A percentile compares a stretch with the other conserved stretches of the same genome.
Conservation (phyloP, 345 rosid species). For the Theobroma cacao region DNA sequence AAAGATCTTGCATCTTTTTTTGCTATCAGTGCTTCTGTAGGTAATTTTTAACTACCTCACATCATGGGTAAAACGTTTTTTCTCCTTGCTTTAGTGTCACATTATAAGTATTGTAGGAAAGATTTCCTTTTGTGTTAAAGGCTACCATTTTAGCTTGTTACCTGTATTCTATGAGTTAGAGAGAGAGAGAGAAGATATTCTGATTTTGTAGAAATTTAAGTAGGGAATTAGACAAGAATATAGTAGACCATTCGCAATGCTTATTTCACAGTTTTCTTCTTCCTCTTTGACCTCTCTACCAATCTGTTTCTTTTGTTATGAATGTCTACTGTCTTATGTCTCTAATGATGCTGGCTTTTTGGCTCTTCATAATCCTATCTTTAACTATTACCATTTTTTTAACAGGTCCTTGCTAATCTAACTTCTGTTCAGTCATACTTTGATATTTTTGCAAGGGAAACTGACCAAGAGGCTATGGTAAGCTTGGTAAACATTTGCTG, state of each 20-base stretch:
- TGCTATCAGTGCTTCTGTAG: neutral
- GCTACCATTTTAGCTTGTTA: neutral
- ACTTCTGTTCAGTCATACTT: constrained; percentile 68
- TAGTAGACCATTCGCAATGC: neutral
- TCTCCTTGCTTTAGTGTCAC: neutral
- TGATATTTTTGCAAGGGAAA: constrained; percentile 50
- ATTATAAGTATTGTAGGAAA: neutral
- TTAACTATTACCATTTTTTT: constrained; percentile 2
- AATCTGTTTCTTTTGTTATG: neutral
- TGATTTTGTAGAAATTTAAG: neutral
- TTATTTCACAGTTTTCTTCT: neutral
- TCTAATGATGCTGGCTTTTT: neutral
- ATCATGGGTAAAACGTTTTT: neutral
- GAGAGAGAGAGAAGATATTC: neutral
- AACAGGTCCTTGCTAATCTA: constrained; percentile 63
- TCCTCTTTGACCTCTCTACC: neutral
- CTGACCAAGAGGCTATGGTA: constrained; percentile 54
- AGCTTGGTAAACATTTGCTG: constrained; percentile 14
- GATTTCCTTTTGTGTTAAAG: neutral
- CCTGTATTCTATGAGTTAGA: neutral
- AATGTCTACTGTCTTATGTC: neutral
- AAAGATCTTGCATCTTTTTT: neutral
- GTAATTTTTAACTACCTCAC: neutral
- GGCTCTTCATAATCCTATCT: neutral
- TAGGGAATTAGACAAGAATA: neutral